These are phyloP conservation scores for Candida tropicalis DNA, from an alignment of 1,139 yeast genomes.

Conservation along the genomic window DNA sequence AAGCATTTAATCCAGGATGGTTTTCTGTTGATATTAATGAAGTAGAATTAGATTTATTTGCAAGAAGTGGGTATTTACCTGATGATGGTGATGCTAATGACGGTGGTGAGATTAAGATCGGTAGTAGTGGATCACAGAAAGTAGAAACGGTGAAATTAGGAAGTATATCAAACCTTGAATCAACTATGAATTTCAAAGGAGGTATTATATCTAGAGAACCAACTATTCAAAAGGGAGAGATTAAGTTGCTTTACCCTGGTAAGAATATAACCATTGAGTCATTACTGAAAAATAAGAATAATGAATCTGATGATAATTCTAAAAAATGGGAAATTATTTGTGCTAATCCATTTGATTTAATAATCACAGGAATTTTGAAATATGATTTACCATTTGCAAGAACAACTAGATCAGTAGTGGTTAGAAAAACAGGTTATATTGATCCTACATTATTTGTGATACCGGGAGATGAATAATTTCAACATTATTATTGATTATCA, in stretches of 20 bases:
- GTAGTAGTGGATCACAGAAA: conserved; percentile 17
- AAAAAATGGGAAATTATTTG: conserved; percentile 77
- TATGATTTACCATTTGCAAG: conserved; percentile 72
- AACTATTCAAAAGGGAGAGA: conserved; percentile 62
- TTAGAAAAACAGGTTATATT: conserved; percentile 59
- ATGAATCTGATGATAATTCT: conserved; percentile 39
- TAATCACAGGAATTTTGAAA: conserved; percentile 78
- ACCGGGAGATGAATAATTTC: conserved; percentile 5
- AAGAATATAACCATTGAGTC: conserved; percentile 47
- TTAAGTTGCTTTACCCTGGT: conserved; percentile 78
- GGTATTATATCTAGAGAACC: conserved; percentile 70
- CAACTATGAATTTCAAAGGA: conserved; percentile 76
- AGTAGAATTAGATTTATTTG: conserved; percentile 84
- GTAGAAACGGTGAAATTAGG: conserved; percentile 79
- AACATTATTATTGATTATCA: background rate
- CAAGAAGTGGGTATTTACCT: conserved; percentile 63
- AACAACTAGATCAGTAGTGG: conserved; percentile 58
- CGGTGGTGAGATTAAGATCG: conserved; percentile 10
- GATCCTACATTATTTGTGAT: conserved; percentile 47
- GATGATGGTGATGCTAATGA: conserved; percentile 16
- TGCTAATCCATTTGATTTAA: conserved; percentile 82
- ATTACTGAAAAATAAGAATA: conserved; percentile 13
- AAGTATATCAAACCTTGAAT: conserved; percentile 62
- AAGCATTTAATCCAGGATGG: conserved; percentile 88
- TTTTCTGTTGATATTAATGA: conserved; percentile 64